phyloP scores from a whole-genome alignment of 257 asterid genomes.

The Catharanthus roseus region DNA sequence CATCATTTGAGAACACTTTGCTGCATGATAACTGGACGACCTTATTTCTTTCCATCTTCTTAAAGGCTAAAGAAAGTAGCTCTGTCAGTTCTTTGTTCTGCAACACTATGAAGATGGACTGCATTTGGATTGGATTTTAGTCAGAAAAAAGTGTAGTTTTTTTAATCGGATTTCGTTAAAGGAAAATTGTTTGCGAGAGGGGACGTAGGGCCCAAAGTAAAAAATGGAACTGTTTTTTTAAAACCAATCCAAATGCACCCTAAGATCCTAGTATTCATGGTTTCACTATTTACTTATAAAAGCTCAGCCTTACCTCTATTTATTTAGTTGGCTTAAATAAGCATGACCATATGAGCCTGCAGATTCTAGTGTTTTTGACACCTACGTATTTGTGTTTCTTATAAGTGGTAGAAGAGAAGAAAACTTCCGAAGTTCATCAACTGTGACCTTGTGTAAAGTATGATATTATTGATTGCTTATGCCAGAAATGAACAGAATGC shows the following conservation, averaged over 20 bases:
- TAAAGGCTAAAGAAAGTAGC: neutral
- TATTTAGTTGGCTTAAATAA: neutral
- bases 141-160: no score
- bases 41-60: neutral
- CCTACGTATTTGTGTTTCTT: neutral
- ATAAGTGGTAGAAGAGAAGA: neutral
- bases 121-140: no score
- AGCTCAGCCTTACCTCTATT: neutral
- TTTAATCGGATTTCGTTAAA: no score
- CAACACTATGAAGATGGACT: neutral
- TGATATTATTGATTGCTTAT: neutral
- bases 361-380: neutral
- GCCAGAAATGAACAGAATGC: neutral
- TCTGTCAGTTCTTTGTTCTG: neutral
- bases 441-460: neutral
- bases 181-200: no score
- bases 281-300: neutral
- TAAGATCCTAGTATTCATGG: neutral
- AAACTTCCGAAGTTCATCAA: neutral
- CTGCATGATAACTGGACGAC: slow-evolving; percentile 2
- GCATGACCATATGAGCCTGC: neutral
- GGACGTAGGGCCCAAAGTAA: no score
- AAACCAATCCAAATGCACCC: no score
- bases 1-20: slow-evolving; percentile 4
- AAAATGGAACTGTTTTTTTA: no score